phyloP scores from a whole-genome alignment of 2,329 filamentous ascomycete genomes.

The Ophiognomonia clavigignenti-juglandacearum region DNA sequence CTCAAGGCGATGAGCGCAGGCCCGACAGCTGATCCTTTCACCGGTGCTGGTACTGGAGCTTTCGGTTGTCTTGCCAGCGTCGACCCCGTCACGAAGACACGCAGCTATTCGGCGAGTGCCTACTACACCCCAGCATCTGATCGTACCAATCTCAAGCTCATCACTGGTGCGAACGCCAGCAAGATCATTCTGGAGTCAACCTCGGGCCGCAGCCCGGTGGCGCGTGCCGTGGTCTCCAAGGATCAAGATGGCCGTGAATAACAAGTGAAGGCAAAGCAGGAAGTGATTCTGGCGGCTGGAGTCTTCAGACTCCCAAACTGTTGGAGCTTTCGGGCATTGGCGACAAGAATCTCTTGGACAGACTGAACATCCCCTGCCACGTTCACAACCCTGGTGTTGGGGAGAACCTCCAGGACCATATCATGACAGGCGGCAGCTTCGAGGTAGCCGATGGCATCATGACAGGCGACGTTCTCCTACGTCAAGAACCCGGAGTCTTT shows the following conservation, averaged over 20 bases:
- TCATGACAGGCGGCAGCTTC: conserved; percentile 27
- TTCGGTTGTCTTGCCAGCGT: conserved; percentile 1
- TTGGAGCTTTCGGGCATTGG: conserved; percentile 29
- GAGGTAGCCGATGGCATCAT: conserved; percentile 33
- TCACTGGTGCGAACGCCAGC: neutral
- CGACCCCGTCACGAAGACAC: neutral
- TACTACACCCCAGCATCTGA: neutral
- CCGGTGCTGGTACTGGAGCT: neutral
- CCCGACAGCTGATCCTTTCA: neutral
- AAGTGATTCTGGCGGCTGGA: conserved; percentile 35
- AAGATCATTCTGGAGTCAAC: neutral
- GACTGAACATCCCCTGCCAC: conserved; percentile 28
- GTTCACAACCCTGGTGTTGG: conserved; percentile 37
- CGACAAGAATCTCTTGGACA: conserved; percentile 32
- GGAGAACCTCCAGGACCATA: conserved; percentile 39
- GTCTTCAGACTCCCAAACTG: conserved; percentile 28
- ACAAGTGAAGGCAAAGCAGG: conserved; percentile 16
- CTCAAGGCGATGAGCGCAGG: neutral
- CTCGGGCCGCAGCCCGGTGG: neutral
- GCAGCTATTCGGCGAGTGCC: conserved; percentile 1
- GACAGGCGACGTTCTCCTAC: conserved; percentile 25
- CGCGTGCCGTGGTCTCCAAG: neutral
- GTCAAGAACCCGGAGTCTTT: conserved; percentile 25
- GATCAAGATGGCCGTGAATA: neutral
- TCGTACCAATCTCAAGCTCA: neutral